Conservation (phyloP, 768 basidiomycete genomes). For the Favolaschia claudopus region DNA sequence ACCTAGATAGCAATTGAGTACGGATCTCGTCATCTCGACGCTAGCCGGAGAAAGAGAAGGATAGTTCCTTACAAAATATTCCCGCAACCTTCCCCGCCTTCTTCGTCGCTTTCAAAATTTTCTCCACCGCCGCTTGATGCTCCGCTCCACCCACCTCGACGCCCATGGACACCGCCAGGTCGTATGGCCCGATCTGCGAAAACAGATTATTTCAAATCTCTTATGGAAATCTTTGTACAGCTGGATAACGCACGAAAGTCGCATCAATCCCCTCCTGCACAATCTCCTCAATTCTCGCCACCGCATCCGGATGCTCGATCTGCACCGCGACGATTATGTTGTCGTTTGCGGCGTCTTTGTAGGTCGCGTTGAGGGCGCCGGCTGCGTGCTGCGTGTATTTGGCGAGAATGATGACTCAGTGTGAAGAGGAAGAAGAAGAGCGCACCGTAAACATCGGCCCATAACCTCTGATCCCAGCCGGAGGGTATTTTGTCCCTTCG, state of each 20-base stretch:
- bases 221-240: background rate
- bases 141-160: slow-evolving; percentile 29
- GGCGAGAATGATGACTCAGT: background rate
- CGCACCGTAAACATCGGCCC: slow-evolving; percentile 35
- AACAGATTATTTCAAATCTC: background rate
- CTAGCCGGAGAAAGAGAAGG: too few species aligned
- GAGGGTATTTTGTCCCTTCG: slow-evolving; percentile 31
- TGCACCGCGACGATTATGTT: slow-evolving; percentile 30
- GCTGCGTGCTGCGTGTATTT: slow-evolving; percentile 22
- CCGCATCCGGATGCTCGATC: slow-evolving; percentile 35
- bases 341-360: slow-evolving; percentile 26
- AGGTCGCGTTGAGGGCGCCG: slow-evolving; percentile 27
- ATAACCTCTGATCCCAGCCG: slow-evolving; percentile 29
- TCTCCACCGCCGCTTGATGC: slow-evolving; percentile 30
- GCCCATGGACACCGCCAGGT: slow-evolving; percentile 34
- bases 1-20: slow-evolving; percentile 12
- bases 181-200: slow-evolving; percentile 33
- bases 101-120: slow-evolving; percentile 29
- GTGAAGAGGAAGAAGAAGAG: background rate
- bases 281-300: slow-evolving; percentile 31
- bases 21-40: too few species aligned
- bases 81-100: slow-evolving; percentile 33
- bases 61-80: slow-evolving; percentile 30
- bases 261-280: slow-evolving; percentile 33
- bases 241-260: slow-evolving; percentile 25